Percentiles rank a stretch among this genome's conserved stretches.
These are phyloP conservation scores for Alloteropsis angusta DNA, from an alignment of 202 grass and related monocot genomes.

Conservation along the genomic window DNA sequence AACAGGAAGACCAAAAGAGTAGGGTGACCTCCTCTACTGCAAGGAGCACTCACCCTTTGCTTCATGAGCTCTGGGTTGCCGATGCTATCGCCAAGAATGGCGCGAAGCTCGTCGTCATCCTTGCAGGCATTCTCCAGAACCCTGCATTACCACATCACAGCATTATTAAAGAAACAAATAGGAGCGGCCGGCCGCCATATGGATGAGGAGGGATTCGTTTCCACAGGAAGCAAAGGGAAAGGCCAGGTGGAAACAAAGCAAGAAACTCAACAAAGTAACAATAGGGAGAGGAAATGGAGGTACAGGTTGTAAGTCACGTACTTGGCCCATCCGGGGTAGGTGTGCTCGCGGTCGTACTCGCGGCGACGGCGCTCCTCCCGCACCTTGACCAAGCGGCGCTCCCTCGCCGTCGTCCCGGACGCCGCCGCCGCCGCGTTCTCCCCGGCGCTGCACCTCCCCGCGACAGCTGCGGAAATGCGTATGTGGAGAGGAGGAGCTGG, in stretches of 20 bases:
- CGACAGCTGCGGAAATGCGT: not conserved
- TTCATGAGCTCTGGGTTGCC: conserved; percentile 91
- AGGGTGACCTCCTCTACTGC: not conserved
- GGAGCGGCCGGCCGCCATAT: no score
- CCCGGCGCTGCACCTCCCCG: not conserved
- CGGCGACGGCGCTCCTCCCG: conserved; percentile 72
- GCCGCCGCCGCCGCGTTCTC: conserved; percentile 8
- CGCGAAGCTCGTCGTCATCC: conserved; percentile 69
- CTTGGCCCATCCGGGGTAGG: conserved; percentile 85
- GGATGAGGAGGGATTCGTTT: not conserved
- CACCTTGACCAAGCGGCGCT: conserved; percentile 72
- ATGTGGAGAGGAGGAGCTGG: not conserved
- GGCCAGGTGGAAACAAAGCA: not conserved
- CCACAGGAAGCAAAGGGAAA: not conserved
- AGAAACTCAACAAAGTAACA: not conserved
- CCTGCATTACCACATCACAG: conserved; percentile 28
- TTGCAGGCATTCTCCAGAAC: conserved; percentile 89
- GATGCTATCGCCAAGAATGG: conserved; percentile 83
- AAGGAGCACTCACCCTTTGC: conserved; percentile 47
- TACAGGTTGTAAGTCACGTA: not conserved
- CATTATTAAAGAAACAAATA: not conserved
- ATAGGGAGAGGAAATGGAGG: not conserved
- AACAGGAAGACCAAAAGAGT: not conserved
- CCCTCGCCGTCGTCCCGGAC: conserved; percentile 62
- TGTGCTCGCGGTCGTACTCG: conserved; percentile 54